Conservation (phyloP, 139 green algal genomes). For the Haematococcus lacustris region DNA sequence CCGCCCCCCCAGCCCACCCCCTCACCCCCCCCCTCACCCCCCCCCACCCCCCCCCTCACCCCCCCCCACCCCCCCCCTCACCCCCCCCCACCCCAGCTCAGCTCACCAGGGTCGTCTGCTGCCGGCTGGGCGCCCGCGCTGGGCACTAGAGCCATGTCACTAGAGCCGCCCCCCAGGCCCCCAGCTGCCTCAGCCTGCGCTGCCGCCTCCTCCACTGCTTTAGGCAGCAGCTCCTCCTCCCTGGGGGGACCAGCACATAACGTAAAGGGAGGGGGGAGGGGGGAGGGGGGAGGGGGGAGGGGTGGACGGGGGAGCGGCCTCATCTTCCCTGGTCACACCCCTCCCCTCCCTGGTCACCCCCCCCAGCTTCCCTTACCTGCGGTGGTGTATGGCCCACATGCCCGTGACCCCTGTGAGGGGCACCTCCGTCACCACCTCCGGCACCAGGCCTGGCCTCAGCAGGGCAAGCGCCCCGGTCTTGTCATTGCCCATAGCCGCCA, state of each 20-base stretch:
- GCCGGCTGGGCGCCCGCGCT: too few species aligned
- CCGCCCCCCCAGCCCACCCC: too few species aligned
- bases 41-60: background rate
- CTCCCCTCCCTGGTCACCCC: background rate
- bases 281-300: background rate
- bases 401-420: conserved; percentile 40
- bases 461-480: conserved; percentile 68
- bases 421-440: conserved; percentile 73
- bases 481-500: conserved; percentile 57
- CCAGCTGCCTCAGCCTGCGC: too few species aligned
- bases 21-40: too few species aligned
- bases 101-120: too few species aligned
- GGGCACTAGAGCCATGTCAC: too few species aligned
- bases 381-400: conserved; percentile 71
- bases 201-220: too few species aligned
- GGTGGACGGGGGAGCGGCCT: too few species aligned
- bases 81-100: background rate
- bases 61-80: background rate
- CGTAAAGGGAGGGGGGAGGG: too few species aligned
- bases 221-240: too few species aligned
- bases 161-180: too few species aligned
- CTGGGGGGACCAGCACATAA: too few species aligned
- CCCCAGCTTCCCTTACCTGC: background rate
- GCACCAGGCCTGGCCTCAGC: conserved; percentile 54
- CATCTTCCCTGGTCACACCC: background rate